Evolutionary conservation across 2,329 filamentous ascomycete species (phyloP), one percentile per base, ranked within the genome.

Genomic region (Trichoderma cornu-damae): DNA sequence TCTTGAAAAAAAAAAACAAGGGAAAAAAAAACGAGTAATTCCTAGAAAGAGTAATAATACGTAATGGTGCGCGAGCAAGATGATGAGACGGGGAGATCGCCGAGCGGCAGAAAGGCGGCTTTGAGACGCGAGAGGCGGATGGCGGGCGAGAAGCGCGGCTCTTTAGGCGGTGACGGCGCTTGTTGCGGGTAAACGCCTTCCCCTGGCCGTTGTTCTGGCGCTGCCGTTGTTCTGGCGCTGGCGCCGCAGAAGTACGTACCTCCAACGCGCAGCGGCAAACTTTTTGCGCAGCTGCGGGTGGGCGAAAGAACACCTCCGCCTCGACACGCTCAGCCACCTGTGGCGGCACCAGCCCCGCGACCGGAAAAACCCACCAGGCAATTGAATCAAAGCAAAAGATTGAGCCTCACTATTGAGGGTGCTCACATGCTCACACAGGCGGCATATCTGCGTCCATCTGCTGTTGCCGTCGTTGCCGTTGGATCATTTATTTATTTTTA

Each of bases 281-380:
- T 16, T 47, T 14, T n/a, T 11, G 49, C 49, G n/a, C n/a, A n/a
- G n/a, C n/a, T n/a, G n/a, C 12, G 12, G 28, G 18, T 34, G n/a
- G 24, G 49, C 46, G 42, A 38, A 44, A 16, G 32, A 34, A 26
- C 24, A 11, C 32, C 42, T 37, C 22, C 11, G 8, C 42, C 40
- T 47, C 18, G 18, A 11, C 32, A 46, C n/a, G n/a, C 20, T 42
- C 52, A 38, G 52, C 52, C 52, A 55, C 52, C 24, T 55, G 52
- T 55, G 52, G 52, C 52, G 40, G 42, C 22, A 32, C 30, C 20
- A 57, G 55, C 55, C 55, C 55, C 55, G 55, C 55, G 55, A 58
- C 38, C 40, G 40, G 48, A 58, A 58, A 57, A 58, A 40, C 40
- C 55, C 47, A 58, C 55, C 38, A 40, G 50, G 38, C 12, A 28